A percentile compares a stretch with the other conserved stretches of the same genome.
These are phyloP conservation scores for Penicillium sclerotiorum DNA, from an alignment of 2,329 filamentous ascomycete species.

Conservation along the genomic window DNA sequence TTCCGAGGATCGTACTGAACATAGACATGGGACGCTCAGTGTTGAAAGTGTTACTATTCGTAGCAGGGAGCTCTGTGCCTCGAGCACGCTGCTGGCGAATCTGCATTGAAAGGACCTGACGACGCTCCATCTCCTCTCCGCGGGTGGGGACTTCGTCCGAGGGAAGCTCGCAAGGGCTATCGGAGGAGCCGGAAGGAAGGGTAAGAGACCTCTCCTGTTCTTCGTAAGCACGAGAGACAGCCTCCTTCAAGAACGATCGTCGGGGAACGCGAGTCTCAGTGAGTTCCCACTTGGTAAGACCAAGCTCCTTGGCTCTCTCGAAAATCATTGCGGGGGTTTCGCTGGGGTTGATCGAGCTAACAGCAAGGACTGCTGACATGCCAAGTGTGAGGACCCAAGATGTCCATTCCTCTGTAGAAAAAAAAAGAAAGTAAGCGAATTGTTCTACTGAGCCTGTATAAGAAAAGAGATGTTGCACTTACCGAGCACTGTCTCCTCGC, in stretches of 20 bases:
- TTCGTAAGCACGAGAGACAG: conserved; percentile 62
- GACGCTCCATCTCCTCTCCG: conserved; percentile 29
- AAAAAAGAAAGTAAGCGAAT: conserved; percentile 18
- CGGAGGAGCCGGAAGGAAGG: conserved; percentile 15
- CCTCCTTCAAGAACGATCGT: conserved; percentile 62
- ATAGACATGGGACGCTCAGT: conserved; percentile 45
- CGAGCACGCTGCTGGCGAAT: conserved; percentile 31
- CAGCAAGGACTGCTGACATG: conserved; percentile 56
- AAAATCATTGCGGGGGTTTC: conserved; percentile 52
- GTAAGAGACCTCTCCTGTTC: conserved; percentile 32
- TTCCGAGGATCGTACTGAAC: conserved; percentile 40
- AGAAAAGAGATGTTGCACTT: conserved; percentile 21
- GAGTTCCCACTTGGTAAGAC: conserved; percentile 60
- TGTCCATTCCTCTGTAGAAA: conserved; percentile 63
- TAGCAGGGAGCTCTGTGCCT: conserved; percentile 11
- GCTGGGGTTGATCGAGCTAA: conserved; percentile 47
- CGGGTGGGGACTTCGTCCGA: conserved; percentile 6
- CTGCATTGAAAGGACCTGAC: conserved; percentile 36
- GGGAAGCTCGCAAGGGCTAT: conserved; percentile 7
- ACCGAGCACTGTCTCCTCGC: conserved; percentile 58
- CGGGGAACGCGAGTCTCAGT: conserved; percentile 52
- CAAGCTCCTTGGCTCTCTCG: conserved; percentile 54
- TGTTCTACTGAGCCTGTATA: neutral
- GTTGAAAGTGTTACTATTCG: conserved; percentile 25
- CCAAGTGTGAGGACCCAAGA: conserved; percentile 63